A percentile compares a stretch with the other conserved stretches of the same genome.
Evolutionary conservation across 2,329 filamentous ascomycete species (phyloP).

Genomic region (Hypoxylon sp.): DNA sequence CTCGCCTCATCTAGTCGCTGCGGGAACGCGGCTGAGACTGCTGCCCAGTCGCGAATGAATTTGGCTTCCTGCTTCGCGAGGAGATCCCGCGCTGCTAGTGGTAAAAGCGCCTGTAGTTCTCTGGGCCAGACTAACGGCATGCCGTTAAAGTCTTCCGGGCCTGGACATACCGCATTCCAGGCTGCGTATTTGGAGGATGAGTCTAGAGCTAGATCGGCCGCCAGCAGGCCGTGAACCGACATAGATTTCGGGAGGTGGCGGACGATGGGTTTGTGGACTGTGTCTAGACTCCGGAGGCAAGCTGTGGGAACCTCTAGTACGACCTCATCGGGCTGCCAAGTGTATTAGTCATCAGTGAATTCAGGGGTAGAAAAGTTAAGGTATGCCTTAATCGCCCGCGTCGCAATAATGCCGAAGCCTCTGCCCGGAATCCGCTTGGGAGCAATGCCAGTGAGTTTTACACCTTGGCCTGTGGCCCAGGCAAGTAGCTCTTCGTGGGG

Average conservation of each 20-base stretch:
- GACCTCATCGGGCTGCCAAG: conserved; percentile 65
- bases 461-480: conserved; percentile 76
- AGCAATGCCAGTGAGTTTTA: conserved; percentile 75
- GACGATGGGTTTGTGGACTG: conserved; percentile 66
- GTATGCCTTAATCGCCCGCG: conserved; percentile 72
- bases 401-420: conserved; percentile 83
- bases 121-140: conserved; percentile 64
- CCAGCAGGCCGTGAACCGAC: conserved; percentile 78
- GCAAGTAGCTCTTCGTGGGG: conserved; percentile 66
- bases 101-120: conserved; percentile 61
- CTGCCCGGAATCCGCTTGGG: conserved; percentile 76
- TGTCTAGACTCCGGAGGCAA: conserved; percentile 74
- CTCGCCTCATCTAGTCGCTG: conserved; percentile 44
- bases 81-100: conserved; percentile 58
- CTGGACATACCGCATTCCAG: conserved; percentile 79
- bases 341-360: conserved; percentile 10
- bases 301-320: conserved; percentile 74
- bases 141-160: conserved; percentile 66
- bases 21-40: conserved; percentile 58
- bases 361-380: conserved; percentile 9
- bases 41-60: conserved; percentile 62
- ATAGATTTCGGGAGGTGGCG: conserved; percentile 64
- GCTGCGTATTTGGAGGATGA: conserved; percentile 59
- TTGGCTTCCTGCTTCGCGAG: conserved; percentile 68
- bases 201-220: conserved; percentile 74